Base-by-base conservation (phyloP, 441 rosid genomes). In the Viola pubescens region DNA sequence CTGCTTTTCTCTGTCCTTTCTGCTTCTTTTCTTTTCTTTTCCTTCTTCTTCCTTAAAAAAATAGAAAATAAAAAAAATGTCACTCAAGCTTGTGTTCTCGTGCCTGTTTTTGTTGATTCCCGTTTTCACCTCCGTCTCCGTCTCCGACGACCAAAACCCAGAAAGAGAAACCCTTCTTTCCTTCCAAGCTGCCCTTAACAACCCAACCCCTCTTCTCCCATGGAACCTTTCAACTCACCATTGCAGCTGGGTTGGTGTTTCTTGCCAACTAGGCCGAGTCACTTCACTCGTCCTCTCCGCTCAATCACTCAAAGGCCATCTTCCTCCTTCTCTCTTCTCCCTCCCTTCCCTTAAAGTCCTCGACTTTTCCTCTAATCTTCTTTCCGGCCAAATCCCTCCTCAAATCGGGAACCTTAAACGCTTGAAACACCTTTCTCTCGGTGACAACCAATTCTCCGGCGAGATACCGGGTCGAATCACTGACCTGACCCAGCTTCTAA, bases 241-340 rank as follows among this genome's bases (percentile, higher is more conserved):
- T 54, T 94, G 96, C 61, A 52, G 64, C 42, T 94, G 98, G 98
- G 63, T 63, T 14, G 98, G 97, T 19, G 88, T 94, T 1, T 52
- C 63, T 37, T 94, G 98, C 68, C 54, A 52, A 16, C 64, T 41
- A 39, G 84, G 83, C 8, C 67, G 71, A 56, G 95, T 94, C 40
- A 41, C 41, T 11, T 71, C 84, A 0, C 79, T 94, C 34, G 14
- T 63, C 10, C 78, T 94, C 19, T 48, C 91, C 0, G 51, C 65
- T 19, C 60, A 47, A 70, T 72, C 49, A 4, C 87, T 89, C 19
- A 58, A 14, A 3, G 89, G 92, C 6, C 76, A 64, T 8, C 70
- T 89, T n/a, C 58, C 70, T 39, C 61, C 77, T 38, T 77, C 83
- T 7, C 77, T 92, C 45, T 92, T 81, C 76, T 62, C 81, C 5